A percentile compares a stretch with the other conserved stretches of the same genome.
Evolutionary conservation across 495 filamentous ascomycete genomes (phyloP).

Genomic region (Xylaria castorea): DNA sequence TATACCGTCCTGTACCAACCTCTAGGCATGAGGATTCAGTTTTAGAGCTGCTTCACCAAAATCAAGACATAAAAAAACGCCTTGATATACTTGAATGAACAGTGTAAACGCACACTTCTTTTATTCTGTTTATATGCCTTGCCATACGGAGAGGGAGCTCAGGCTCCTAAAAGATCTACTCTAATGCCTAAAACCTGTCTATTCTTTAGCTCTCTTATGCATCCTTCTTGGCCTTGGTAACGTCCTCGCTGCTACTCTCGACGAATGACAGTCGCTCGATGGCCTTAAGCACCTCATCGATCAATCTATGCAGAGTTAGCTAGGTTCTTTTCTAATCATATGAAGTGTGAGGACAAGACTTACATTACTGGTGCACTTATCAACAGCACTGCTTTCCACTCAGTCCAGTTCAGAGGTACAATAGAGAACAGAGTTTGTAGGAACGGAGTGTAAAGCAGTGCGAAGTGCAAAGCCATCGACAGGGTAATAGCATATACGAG

Average conservation of each 20-base stretch:
- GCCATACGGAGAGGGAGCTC: constrained; percentile 3
- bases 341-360: constrained; percentile 48
- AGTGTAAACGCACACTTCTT: constrained; percentile 25
- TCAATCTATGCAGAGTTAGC: constrained; percentile 66
- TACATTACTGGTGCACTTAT: constrained; percentile 96
- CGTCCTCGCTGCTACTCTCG: constrained; percentile 40
- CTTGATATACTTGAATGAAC: background rate
- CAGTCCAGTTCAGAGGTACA: constrained; percentile 81
- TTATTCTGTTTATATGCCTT: constrained; percentile 28
- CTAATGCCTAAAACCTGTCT: constrained; percentile 34
- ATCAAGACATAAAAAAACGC: constrained; percentile 24
- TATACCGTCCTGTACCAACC: constrained; percentile 30
- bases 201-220: constrained; percentile 29
- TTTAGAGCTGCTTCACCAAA: background rate
- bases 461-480: constrained; percentile 97
- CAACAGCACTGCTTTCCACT: constrained; percentile 91
- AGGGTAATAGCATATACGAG: constrained; percentile 91
- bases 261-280: constrained; percentile 71
- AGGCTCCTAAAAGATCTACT: constrained; percentile 34
- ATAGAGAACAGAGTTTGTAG: constrained; percentile 91
- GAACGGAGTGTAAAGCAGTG: constrained; percentile 89
- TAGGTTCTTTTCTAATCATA: constrained; percentile 11
- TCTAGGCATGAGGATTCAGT: constrained; percentile 22
- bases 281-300: constrained; percentile 89
- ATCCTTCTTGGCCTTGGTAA: constrained; percentile 52